Base-by-base conservation (phyloP, 2,329 filamentous ascomycete genomes). In the Tolypocladium nubicola region DNA sequence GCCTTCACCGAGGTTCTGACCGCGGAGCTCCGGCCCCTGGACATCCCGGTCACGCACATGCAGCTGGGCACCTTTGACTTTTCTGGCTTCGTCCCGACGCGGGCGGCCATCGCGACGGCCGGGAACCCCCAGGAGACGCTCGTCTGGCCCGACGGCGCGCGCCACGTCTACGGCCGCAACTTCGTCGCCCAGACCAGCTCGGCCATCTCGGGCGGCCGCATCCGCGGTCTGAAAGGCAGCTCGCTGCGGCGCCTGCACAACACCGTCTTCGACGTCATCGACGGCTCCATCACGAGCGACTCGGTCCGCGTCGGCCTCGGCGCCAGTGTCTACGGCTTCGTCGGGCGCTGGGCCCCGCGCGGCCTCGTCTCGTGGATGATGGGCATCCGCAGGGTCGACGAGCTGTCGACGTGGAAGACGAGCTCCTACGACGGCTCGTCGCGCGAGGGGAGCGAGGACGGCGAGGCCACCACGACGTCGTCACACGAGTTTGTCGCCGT, bases 61-160 rank as follows among this genome's bases (percentile, higher is more conserved):
- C 90, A 93, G 72, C 84, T 97, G 1, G 94, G 94, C 58, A 92
- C 90, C 26, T 90, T 99, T 69, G 93, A 97, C 72, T 85, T 93
- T 65, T 84, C 85, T 8, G 79, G 85, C 61, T 85, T 86, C 72
- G 79, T 79, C 2, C 80, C 79, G 35, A 65, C 73, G 59, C 72
- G 66, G 64, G 70, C 68, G 65, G 60, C 64, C 53, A 58, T 62
- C 65, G 70, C 52, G 39, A 71, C 76, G 11, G 71, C 75, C 30
- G 72, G 76, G 43, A 74, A 71, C 60, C 71, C 73, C 6, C 70
- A 75, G 56, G 77, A 80, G 52, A 74, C 78, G 13, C 75, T 86
- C 3, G 75, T 80, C 54, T 90, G 88, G 88, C 78, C 84, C 8
- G 79, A 84, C 50, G 75, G 77, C 37, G 80, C 82, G 14, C 76